A percentile compares a stretch with the other conserved stretches of the same genome.
These are phyloP conservation scores for Colletotrichum phormii DNA, from an alignment of 2,329 filamentous ascomycete genomes.

Conservation along the genomic window DNA sequence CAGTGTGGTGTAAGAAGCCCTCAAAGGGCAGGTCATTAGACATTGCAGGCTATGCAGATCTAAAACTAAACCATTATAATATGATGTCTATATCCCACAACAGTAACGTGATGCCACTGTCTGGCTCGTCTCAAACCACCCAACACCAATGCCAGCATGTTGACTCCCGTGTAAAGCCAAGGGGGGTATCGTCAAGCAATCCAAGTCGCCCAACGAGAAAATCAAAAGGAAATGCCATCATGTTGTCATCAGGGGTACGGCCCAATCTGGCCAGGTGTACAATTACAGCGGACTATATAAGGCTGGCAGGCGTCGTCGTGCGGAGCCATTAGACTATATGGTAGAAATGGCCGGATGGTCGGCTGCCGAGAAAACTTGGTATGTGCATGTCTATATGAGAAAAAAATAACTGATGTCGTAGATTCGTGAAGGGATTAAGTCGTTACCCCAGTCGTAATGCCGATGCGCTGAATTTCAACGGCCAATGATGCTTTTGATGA, in stretches of 20 bases:
- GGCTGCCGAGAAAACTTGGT: neutral
- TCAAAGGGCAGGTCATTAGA: slow-evolving; percentile 16
- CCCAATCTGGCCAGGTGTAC: neutral
- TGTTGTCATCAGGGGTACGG: neutral
- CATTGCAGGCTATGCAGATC: slow-evolving; percentile 17
- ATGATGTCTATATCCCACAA: slow-evolving; percentile 15
- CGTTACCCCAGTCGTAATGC: slow-evolving; percentile 23
- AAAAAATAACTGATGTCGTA: slow-evolving; percentile 23
- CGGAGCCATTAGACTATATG: neutral
- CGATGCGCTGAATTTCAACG: slow-evolving; percentile 11
- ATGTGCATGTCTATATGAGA: neutral
- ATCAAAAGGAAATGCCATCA: neutral
- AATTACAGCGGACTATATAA: slow-evolving; percentile 14
- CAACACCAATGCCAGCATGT: neutral
- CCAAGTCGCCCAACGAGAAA: neutral
- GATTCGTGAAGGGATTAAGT: slow-evolving; percentile 32
- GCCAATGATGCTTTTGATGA: neutral
- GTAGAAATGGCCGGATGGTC: neutral
- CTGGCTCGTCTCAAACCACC: neutral
- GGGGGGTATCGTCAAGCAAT: slow-evolving; percentile 23
- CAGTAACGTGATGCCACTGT: neutral
- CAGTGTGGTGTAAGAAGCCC: neutral
- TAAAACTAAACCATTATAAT: slow-evolving; percentile 21
- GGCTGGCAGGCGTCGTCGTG: neutral
- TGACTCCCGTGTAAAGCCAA: neutral